Percentiles rank a stretch among this genome's conserved stretches.
Evolutionary conservation across 2,329 filamentous ascomycete species (phyloP).

Genomic region (Cytospora mali): DNA sequence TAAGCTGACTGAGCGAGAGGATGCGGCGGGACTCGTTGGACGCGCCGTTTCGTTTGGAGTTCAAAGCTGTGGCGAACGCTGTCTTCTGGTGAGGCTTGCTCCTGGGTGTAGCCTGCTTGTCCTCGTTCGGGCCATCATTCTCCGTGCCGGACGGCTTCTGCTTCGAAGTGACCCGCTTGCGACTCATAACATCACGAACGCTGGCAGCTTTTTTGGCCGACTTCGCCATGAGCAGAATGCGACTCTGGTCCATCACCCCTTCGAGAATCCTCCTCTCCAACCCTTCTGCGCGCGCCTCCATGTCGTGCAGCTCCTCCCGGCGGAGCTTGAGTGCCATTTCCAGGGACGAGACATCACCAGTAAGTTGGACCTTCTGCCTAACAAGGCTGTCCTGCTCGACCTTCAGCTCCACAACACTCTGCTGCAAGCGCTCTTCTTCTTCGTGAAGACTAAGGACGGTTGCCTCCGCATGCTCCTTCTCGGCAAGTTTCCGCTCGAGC

Average conservation of each 20-base stretch:
- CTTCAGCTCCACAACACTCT: slow-evolving; percentile 60
- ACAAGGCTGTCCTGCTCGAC: slow-evolving; percentile 75
- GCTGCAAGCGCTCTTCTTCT: slow-evolving; percentile 57
- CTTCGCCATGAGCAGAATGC: slow-evolving; percentile 81
- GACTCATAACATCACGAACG: slow-evolving; percentile 58
- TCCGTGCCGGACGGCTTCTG: slow-evolving; percentile 39
- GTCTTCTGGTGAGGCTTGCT: slow-evolving; percentile 28
- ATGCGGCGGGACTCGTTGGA: slow-evolving; percentile 71
- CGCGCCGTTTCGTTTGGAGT: slow-evolving; percentile 52
- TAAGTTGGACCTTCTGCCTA: slow-evolving; percentile 76
- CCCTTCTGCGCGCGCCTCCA: slow-evolving; percentile 86
- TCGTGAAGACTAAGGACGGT: slow-evolving; percentile 50
- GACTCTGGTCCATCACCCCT: slow-evolving; percentile 94
- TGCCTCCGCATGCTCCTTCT: slow-evolving; percentile 64
- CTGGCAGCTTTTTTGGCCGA: slow-evolving; percentile 42
- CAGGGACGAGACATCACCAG: slow-evolving; percentile 84
- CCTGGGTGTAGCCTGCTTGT: slow-evolving; percentile 33
- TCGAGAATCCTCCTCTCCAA: slow-evolving; percentile 92
- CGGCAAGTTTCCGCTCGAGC: slow-evolving; percentile 73
- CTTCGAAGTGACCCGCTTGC: slow-evolving; percentile 55
- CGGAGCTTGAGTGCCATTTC: slow-evolving; percentile 88
- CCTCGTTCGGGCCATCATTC: slow-evolving; percentile 31
- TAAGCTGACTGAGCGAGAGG: slow-evolving; percentile 88
- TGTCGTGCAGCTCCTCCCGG: slow-evolving; percentile 85
- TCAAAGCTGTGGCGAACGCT: slow-evolving; percentile 57